Percentiles rank a stretch among this genome's conserved stretches.
Conservation (phyloP, 163 green algal species). For the Chlamydomonas reinhardtii region DNA sequence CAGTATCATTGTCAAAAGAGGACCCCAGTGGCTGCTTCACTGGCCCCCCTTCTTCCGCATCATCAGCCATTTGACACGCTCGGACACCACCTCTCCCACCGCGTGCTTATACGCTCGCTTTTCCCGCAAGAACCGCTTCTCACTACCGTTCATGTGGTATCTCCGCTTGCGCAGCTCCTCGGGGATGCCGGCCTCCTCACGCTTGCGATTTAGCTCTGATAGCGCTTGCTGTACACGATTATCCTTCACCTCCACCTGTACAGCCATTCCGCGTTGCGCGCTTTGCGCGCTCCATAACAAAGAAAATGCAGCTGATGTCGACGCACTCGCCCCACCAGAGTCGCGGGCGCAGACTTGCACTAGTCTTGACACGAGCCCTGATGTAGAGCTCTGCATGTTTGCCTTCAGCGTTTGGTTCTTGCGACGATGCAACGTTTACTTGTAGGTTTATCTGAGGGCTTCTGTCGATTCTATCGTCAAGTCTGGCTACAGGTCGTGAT, state of each 20-base stretch:
- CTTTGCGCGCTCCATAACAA: background rate
- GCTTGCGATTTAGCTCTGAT: constrained; percentile 19
- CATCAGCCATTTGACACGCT: constrained; percentile 44
- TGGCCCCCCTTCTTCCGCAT: background rate
- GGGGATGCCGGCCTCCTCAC: constrained; percentile 25
- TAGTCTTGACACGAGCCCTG: too few species aligned
- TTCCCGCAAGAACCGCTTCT: background rate
- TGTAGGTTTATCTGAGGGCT: too few species aligned
- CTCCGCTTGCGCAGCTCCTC: constrained; percentile 28
- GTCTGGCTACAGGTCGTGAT: too few species aligned
- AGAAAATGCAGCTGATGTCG: too few species aligned
- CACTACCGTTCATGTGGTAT: constrained; percentile 10
- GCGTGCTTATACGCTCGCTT: constrained; percentile 28
- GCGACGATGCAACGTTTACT: too few species aligned
- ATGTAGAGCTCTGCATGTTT: too few species aligned
- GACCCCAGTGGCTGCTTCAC: too few species aligned
- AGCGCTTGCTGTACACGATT: constrained; percentile 39
- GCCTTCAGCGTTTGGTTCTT: too few species aligned
- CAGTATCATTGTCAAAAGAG: too few species aligned
- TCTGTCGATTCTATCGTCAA: too few species aligned
- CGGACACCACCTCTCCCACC: constrained; percentile 10
- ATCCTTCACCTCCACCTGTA: constrained; percentile 24
- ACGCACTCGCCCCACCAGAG: too few species aligned
- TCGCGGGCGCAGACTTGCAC: too few species aligned
- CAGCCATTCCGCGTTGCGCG: constrained; percentile 2